Evolutionary conservation across 768 basidiomycete genomes (phyloP).

Genomic region (Collybia mongolica): DNA sequence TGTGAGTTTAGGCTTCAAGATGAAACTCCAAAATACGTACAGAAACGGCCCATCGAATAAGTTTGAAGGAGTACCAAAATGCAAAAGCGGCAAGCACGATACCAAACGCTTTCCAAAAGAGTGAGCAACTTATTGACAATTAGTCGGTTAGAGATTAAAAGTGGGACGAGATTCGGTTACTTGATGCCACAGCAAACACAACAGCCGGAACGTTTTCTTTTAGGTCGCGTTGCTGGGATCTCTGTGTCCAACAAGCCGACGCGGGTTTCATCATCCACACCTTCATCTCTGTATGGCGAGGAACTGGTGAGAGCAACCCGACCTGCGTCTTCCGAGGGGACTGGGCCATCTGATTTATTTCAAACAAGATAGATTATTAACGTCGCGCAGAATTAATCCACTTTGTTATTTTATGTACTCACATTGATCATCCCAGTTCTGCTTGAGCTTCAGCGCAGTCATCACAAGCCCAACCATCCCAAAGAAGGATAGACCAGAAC

Average conservation of each 20-base stretch:
- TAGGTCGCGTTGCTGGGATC: slow-evolving; percentile 23
- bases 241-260: slow-evolving; percentile 32
- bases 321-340: slow-evolving; percentile 42
- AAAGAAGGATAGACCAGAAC: slow-evolving; percentile 32
- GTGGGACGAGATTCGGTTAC: background rate
- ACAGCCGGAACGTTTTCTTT: slow-evolving; percentile 33
- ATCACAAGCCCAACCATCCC: slow-evolving; percentile 42
- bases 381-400: too few relatives aligned
- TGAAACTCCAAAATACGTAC: slow-evolving; percentile 24
- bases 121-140: slow-evolving; percentile 36
- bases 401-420: too few relatives aligned
- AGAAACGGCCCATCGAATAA: slow-evolving; percentile 45
- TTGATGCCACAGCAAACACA: slow-evolving; percentile 46
- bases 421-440: slow-evolving; percentile 43
- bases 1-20: background rate
- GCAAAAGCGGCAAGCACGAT: slow-evolving; percentile 42
- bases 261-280: slow-evolving; percentile 26
- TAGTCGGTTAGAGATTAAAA: background rate
- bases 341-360: slow-evolving; percentile 46
- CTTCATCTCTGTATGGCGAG: slow-evolving; percentile 15
- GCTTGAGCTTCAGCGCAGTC: slow-evolving; percentile 47
- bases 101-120: slow-evolving; percentile 56
- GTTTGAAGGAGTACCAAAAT: slow-evolving; percentile 40
- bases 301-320: slow-evolving; percentile 27
- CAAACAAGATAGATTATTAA: background rate